A percentile compares a stretch with the other conserved stretches of the same genome.
Evolutionary conservation across 208 protist genomes (phyloP).

Genomic region (Strigomonas culicis): DNA sequence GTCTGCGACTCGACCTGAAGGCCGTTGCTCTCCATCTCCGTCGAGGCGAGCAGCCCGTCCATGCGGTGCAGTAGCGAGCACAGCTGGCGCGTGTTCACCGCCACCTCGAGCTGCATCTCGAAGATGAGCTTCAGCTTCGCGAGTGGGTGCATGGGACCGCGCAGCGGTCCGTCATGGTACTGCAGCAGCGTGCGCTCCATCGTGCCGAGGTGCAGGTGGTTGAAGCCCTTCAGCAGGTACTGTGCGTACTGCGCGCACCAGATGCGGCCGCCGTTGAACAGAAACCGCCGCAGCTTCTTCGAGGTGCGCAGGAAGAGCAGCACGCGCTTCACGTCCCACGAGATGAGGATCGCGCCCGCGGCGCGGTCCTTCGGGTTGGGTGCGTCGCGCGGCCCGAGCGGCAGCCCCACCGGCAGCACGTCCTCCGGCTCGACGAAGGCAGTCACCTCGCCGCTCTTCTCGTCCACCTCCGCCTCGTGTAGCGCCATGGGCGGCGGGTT

Average conservation of each 20-base stretch:
- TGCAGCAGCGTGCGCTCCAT: slow-evolving; percentile 86
- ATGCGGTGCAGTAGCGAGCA: slow-evolving; percentile 82
- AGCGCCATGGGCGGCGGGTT: slow-evolving; percentile 50
- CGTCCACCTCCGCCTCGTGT: slow-evolving; percentile 23
- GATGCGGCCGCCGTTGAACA: slow-evolving; percentile 74
- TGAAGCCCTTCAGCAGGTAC: slow-evolving; percentile 84
- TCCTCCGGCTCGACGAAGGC: slow-evolving; percentile 60
- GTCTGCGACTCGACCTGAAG: slow-evolving; percentile 72
- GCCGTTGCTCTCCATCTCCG: slow-evolving; percentile 89
- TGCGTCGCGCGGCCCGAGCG: slow-evolving; percentile 28
- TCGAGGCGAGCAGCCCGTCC: slow-evolving; percentile 87
- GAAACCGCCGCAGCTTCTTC: slow-evolving; percentile 49
- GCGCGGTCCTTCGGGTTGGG: slow-evolving; percentile 35
- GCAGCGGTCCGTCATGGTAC: slow-evolving; percentile 72
- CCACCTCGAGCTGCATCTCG: slow-evolving; percentile 85
- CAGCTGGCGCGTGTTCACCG: slow-evolving; percentile 75
- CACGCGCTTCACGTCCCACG: slow-evolving; percentile 84
- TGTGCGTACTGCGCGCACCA: slow-evolving; percentile 93
- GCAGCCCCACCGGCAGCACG: slow-evolving; percentile 61
- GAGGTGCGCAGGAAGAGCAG: slow-evolving; percentile 79
- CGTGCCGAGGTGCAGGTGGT: slow-evolving; percentile 68
- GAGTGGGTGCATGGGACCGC: slow-evolving; percentile 56
- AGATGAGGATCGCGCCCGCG: slow-evolving; percentile 63
- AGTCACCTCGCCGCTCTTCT: slow-evolving; percentile 28
- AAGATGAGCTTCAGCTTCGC: slow-evolving; percentile 87